These are phyloP conservation scores for Sophora flavescens DNA, from an alignment of 306 rosid genomes.

Conservation along the genomic window DNA sequence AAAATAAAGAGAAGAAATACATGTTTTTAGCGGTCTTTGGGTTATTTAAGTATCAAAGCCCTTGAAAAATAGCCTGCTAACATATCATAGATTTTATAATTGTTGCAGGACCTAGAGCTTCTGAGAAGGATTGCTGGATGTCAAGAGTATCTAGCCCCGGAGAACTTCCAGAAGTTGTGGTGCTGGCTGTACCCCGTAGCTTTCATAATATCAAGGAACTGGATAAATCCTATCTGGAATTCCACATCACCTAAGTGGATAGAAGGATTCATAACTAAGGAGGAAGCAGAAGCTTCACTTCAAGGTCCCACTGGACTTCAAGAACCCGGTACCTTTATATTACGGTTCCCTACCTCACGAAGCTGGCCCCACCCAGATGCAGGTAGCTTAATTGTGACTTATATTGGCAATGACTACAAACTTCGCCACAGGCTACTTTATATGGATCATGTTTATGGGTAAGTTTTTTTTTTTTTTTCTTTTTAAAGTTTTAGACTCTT, in stretches of 20 bases:
- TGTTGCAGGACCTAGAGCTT: constrained; percentile 79
- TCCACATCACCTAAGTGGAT: constrained; percentile 90
- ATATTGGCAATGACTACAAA: constrained; percentile 68
- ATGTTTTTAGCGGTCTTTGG: constrained; percentile 15
- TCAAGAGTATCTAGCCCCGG: constrained; percentile 70
- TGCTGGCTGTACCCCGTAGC: constrained; percentile 98
- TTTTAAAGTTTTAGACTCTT: neutral
- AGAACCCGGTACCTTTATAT: constrained; percentile 91
- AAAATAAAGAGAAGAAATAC: neutral
- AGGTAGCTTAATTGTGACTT: constrained; percentile 82
- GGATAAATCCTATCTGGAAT: constrained; percentile 84
- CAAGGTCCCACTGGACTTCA: constrained; percentile 84
- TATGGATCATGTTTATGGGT: constrained; percentile 71
- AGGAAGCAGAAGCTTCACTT: constrained; percentile 92
- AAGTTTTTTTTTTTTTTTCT: constrained; percentile 22
- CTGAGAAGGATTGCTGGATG: constrained; percentile 86
- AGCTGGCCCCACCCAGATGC: constrained; percentile 99
- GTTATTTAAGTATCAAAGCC: constrained; percentile 16
- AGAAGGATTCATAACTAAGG: constrained; percentile 95
- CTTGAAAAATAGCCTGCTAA: constrained; percentile 30
- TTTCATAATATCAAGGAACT: constrained; percentile 66
- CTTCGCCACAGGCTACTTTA: constrained; percentile 84
- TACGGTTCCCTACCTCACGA: constrained; percentile 93
- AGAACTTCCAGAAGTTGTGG: constrained; percentile 94
- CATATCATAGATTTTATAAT: constrained; percentile 16